These are phyloP conservation scores for Euphorbia peplus DNA, from an alignment of 345 rosid genomes.

Conservation along the genomic window DNA sequence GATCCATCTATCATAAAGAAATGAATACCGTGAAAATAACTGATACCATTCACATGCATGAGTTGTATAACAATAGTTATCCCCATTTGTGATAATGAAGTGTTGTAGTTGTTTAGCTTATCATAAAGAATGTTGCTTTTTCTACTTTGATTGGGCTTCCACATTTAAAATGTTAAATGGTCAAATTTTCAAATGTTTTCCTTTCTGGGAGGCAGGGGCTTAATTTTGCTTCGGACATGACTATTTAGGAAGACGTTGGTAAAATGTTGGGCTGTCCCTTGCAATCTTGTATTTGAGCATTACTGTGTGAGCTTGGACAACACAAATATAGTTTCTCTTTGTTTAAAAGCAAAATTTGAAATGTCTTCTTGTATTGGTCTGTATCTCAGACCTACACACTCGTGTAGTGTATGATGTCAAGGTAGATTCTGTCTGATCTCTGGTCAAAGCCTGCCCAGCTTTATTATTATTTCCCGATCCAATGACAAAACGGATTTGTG, in stretches of 20 bases:
- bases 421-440: not conserved
- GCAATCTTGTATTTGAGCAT: not conserved
- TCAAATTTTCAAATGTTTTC: not conserved
- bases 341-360: not conserved
- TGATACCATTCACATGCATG: not conserved
- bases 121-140: not conserved
- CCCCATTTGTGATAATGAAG: not conserved
- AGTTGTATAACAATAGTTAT: not conserved
- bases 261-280: not conserved
- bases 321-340: not conserved
- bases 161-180: not conserved
- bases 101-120: not conserved
- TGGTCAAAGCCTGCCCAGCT: not conserved
- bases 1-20: too few species aligned
- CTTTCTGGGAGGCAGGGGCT: not conserved
- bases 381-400: not conserved
- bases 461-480: not conserved
- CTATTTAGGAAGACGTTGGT: not conserved
- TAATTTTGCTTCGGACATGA: not conserved
- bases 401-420: slow-evolving; percentile 2
- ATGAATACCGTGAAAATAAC: too few species aligned
- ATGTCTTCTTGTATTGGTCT: not conserved
- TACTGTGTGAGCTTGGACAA: not conserved
- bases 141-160: not conserved
- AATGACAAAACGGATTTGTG: not conserved